Evolutionary conservation across 441 rosid species (phyloP), one percentile per base, ranked within the genome.

Genomic region (Rhodomyrtus psidioides): DNA sequence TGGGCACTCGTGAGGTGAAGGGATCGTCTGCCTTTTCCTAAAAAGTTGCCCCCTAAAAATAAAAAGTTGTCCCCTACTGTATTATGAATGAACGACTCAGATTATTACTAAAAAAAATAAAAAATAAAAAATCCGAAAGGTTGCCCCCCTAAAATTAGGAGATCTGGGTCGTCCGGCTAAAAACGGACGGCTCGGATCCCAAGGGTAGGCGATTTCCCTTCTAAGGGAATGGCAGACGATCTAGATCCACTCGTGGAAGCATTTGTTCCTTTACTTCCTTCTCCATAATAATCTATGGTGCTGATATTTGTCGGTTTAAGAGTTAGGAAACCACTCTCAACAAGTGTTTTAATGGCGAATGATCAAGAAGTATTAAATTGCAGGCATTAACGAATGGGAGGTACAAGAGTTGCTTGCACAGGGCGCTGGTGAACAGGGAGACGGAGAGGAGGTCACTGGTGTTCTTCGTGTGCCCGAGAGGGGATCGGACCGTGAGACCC

Each of bases 321-420:
- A 65, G 26, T 65, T 16, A 60, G 74, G 28, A 26, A 79, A 8
- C 23, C 82, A 27, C 54, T 51, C 44, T 81, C 56, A 24, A 30
- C 7, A 51, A 39, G 1, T 54, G 42, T 27, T 27, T 28, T 28
- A 53, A 54, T 3, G 55, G 14, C 57, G 19, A 51, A 26, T 82
- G 23, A 28, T 81, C 39, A 9, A 60, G 74, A 60, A 60, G 74
- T 34, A 76, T 83, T 39, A 21, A 46, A 27, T 6, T 83, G 82
- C 65, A 95, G 98, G 98, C 98, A 85, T 81, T 92, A 85, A 90
- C 94, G 13, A 95, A 95, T 70, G 95, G 94, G 65, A 84, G 46
- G 70, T 93, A 91, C 93, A 93, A 93, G 92, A 95, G 97, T 57
- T 93, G 97, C 90, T 84, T 93, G 84, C 96, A 94, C 30, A 92